Evolutionary conservation across 768 basidiomycete genomes (phyloP).

Genomic region (Suillus luteus): DNA sequence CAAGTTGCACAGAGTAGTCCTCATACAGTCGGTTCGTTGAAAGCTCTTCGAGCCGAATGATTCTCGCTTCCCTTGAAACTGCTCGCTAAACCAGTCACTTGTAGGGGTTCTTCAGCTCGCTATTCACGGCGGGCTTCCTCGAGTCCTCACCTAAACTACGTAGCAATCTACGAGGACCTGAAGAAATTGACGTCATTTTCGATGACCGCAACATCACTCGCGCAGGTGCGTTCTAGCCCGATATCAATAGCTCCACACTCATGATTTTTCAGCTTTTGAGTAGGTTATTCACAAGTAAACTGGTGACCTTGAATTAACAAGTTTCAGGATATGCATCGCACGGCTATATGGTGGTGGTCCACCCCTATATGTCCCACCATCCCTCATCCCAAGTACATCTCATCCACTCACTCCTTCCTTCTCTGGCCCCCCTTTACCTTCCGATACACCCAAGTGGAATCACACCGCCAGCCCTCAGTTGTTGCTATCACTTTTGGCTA

Average conservation of each 20-base stretch:
- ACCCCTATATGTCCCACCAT: conserved; percentile 62
- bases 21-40: conserved; percentile 74
- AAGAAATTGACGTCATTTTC: conserved; percentile 70
- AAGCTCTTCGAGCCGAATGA: no score
- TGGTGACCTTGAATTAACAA: conserved; percentile 17
- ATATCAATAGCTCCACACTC: conserved; percentile 15
- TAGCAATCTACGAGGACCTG: conserved; percentile 33
- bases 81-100: conserved; percentile 2
- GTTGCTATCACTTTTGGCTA: conserved; percentile 84
- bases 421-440: conserved; percentile 32
- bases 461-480: conserved; percentile 82
- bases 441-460: conserved; percentile 47
- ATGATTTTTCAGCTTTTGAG: conserved; percentile 73
- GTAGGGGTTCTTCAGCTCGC: conserved; percentile 84
- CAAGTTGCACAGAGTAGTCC: conserved; percentile 79
- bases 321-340: conserved; percentile 74
- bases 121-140: conserved; percentile 80
- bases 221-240: conserved; percentile 54
- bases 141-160: conserved; percentile 48
- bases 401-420: conserved; percentile 77
- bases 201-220: conserved; percentile 89
- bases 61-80: background rate
- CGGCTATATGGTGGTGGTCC: conserved; percentile 89
- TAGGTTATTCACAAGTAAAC: conserved; percentile 42
- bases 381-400: conserved; percentile 61